Evolutionary conservation across 2,329 filamentous ascomycete species (phyloP).

Genomic region (Claviceps lovelessii): DNA sequence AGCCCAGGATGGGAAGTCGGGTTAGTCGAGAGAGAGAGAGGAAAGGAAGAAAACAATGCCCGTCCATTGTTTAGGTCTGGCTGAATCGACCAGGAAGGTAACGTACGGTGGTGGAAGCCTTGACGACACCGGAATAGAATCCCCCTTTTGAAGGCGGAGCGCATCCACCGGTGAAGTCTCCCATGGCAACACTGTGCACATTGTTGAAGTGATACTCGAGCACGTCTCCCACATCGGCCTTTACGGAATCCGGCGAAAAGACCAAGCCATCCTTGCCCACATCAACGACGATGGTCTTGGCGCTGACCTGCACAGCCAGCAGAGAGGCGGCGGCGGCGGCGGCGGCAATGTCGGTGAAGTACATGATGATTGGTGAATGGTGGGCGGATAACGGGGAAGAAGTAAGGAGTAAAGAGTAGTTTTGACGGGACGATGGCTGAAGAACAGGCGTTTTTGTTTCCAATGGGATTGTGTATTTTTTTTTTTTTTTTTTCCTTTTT

Average conservation of each 20-base stretch:
- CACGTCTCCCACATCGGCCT: slow-evolving; percentile 28
- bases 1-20: neutral
- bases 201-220: slow-evolving; percentile 37
- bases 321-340: slow-evolving; percentile 6
- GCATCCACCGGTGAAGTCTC: slow-evolving; percentile 35
- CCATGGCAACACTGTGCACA: slow-evolving; percentile 31
- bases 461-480: no score
- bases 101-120: neutral
- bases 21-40: slow-evolving; percentile 2
- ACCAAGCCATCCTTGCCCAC: slow-evolving; percentile 28
- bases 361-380: slow-evolving; percentile 4
- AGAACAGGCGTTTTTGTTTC: no score
- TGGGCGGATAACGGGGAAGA: no score
- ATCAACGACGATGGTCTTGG: slow-evolving; percentile 21
- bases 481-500: no score
- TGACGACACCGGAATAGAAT: slow-evolving; percentile 8
- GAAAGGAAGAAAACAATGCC: neutral
- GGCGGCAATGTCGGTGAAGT: slow-evolving; percentile 5
- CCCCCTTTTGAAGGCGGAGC: slow-evolving; percentile 16
- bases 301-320: slow-evolving; percentile 10
- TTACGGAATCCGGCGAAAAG: slow-evolving; percentile 21
- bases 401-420: neutral
- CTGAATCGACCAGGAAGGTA: no score
- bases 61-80: no score
- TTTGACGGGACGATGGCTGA: neutral